phyloP scores from a whole-genome alignment of 2,329 filamentous ascomycete species.

The Verticillium isaacii region DNA sequence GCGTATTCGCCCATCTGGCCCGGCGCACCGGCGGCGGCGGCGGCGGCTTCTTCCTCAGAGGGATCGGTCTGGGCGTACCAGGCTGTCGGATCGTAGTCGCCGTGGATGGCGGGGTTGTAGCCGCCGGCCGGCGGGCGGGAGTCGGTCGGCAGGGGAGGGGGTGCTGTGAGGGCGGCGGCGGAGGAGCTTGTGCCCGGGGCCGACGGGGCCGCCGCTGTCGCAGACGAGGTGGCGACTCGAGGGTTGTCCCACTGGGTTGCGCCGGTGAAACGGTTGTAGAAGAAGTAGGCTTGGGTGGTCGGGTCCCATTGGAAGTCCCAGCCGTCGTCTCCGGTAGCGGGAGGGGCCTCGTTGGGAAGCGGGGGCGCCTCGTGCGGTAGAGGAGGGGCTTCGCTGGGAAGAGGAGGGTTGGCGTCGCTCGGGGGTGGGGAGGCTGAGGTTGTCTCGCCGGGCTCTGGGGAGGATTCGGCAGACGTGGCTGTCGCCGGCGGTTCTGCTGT shows the following conservation, averaged over 20 bases:
- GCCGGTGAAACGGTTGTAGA: constrained; percentile 75
- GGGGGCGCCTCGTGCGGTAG: constrained; percentile 32
- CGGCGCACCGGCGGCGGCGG: constrained; percentile 22
- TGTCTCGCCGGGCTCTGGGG: constrained; percentile 11
- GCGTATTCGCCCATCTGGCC: constrained; percentile 49
- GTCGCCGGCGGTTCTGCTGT: not conserved
- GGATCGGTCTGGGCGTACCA: constrained; percentile 68
- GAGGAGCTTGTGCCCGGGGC: constrained; percentile 18
- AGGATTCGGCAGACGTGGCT: constrained; percentile 1
- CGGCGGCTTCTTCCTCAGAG: constrained; percentile 29
- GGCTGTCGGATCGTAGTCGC: constrained; percentile 93
- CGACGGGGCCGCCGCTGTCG: constrained; percentile 16
- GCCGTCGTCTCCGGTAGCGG: constrained; percentile 61
- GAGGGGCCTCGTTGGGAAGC: constrained; percentile 35
- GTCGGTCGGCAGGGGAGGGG: constrained; percentile 26
- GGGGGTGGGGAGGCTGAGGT: constrained; percentile 4
- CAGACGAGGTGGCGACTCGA: constrained; percentile 45
- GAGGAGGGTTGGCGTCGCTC: constrained; percentile 21
- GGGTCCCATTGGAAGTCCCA: constrained; percentile 81
- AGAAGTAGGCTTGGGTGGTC: constrained; percentile 67
- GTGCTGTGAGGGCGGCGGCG: constrained; percentile 14
- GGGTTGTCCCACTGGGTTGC: constrained; percentile 84
- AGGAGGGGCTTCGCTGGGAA: constrained; percentile 31
- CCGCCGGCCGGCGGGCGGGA: constrained; percentile 55
- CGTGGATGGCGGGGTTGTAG: constrained; percentile 95